Base-by-base conservation (phyloP, 768 basidiomycete species). In the Psilocybe subaeruginosa region DNA sequence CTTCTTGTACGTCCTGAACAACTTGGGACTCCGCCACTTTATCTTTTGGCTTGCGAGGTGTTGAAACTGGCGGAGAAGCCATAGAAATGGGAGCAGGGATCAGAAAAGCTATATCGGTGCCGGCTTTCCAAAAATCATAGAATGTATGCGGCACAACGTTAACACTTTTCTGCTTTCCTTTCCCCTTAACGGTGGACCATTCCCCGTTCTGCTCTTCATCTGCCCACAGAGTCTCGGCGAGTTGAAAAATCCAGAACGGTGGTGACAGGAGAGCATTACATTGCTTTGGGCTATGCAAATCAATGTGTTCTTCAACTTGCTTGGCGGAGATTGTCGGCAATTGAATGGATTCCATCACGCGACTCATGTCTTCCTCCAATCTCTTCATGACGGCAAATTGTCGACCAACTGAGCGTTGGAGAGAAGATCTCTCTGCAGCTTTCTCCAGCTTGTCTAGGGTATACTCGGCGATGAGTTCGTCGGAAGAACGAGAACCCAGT, bases 401-500 rank as follows among this genome's bases (percentile, higher is more conserved):
- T 19, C 33, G 30, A 17, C 65, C 64, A 30, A 76, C 74, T 0
- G 75, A 66, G 4, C 72, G 69, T 54, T 76, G 68, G 17, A 87
- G 74, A 0, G 77, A 75, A 0, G 80, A 78, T 35, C 73, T 70
- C 1, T 70, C 72, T 1, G 77, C 75, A 0, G 76, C 76, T 39
- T 73, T 69, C 67, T 92, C 90, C 12, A 89, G 69, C 1, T 76
- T 81, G 62, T 88, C 82, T n/a, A 92, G 78, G 2, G 82, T 85
- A 69, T 79, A 91, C 52, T 86, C 53, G 1, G 81, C 73, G 19
- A 90, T 84, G 9, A 82, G 77, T 53, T 88, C 85, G 37, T 90
- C 85, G 0, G 80, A 71, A 0, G 88, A 82, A 7, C 86, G 82
- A 14, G 87, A 81, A 0, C 91, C 91, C 6, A 92, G 77, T 0